Conservation (phyloP, 768 basidiomycete species). For the Phaeotremella skinneri region DNA sequence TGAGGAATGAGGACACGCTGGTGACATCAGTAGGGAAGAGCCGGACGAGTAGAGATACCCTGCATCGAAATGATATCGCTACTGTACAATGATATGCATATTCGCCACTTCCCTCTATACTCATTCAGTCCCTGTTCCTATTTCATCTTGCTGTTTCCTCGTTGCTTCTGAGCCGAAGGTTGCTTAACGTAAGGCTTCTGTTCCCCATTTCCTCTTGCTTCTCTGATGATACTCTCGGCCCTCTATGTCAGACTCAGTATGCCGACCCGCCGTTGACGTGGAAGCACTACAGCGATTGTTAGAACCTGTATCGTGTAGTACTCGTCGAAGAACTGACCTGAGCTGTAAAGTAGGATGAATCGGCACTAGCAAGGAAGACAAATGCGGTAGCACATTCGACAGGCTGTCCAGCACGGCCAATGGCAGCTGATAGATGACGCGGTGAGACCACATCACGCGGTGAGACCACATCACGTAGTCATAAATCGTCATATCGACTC, state of each 20-base stretch:
- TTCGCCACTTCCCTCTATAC: no score
- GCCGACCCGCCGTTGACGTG: constrained; percentile 51
- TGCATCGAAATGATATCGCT: not conserved
- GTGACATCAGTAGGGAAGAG: not conserved
- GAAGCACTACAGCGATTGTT: constrained; percentile 33
- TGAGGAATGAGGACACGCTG: constrained; percentile 5
- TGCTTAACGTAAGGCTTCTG: no score
- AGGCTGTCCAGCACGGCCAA: constrained; percentile 59
- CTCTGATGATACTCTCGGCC: not conserved
- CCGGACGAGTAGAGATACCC: no score
- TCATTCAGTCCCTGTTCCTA: no score
- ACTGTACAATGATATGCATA: no score
- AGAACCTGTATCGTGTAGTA: not conserved
- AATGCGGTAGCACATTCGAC: constrained; percentile 58
- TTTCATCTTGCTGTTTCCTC: no score
- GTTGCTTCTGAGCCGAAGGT: no score
- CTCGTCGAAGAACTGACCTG: constrained; percentile 20
- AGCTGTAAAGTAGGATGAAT: constrained; percentile 57
- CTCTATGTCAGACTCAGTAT: constrained; percentile 22
- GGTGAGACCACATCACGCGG: not conserved
- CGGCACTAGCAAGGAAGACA: constrained; percentile 57
- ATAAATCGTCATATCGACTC: constrained; percentile 10
- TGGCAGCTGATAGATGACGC: constrained; percentile 48
- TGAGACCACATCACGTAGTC: no score
- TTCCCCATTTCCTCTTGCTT: not conserved